These are phyloP conservation scores for Spathaspora girioi DNA, from an alignment of 805 yeast genomes.

Conservation along the genomic window DNA sequence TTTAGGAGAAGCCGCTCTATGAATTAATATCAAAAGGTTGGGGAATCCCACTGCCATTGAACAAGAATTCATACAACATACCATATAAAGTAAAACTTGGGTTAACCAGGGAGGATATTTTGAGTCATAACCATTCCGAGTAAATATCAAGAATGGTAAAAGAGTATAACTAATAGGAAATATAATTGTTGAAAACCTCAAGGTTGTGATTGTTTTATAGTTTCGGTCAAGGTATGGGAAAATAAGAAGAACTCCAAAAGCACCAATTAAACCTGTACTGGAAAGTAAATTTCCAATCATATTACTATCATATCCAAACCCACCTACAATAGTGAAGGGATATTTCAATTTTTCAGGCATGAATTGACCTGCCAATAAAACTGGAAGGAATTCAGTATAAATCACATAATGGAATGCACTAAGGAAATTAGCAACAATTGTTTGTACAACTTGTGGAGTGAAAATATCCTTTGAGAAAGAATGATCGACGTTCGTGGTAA, in stretches of 20 bases:
- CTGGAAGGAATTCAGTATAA: slow-evolving; percentile 52
- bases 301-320: slow-evolving; percentile 44
- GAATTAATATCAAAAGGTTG: slow-evolving; percentile 44
- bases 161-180: slow-evolving; percentile 40
- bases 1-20: slow-evolving; percentile 45
- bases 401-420: slow-evolving; percentile 46
- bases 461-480: slow-evolving; percentile 15
- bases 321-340: slow-evolving; percentile 48
- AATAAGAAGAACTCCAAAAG: slow-evolving; percentile 41
- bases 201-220: slow-evolving; percentile 39
- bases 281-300: slow-evolving; percentile 49
- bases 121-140: slow-evolving; percentile 24
- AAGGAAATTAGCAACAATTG: slow-evolving; percentile 33
- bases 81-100: slow-evolving; percentile 4
- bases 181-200: slow-evolving; percentile 30
- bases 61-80: slow-evolving; percentile 16
- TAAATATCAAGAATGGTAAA: slow-evolving; percentile 42
- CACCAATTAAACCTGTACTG: slow-evolving; percentile 47
- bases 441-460: slow-evolving; percentile 22
- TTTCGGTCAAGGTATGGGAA: slow-evolving; percentile 48
- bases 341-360: slow-evolving; percentile 26
- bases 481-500: slow-evolving; percentile 8
- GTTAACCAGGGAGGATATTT: slow-evolving; percentile 14
- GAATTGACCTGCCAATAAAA: slow-evolving; percentile 40
- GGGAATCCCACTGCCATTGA: slow-evolving; percentile 41